Evolutionary conservation across 345 rosid genomes (phyloP).

Genomic region (Rhodomyrtus tomentosa): DNA sequence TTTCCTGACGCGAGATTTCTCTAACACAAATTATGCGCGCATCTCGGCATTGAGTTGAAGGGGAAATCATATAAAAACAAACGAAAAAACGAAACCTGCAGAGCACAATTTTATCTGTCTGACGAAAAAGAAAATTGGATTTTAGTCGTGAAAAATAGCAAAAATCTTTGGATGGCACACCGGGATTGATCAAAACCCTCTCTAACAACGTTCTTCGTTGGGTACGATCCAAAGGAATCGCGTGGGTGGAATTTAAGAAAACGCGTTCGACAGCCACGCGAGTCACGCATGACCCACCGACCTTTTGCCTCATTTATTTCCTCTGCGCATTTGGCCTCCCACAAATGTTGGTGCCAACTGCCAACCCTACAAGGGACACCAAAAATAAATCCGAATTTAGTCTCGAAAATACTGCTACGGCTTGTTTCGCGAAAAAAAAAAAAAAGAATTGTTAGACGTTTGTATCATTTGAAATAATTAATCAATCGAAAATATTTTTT

Average conservation of each 20-base stretch:
- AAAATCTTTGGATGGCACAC: neutral
- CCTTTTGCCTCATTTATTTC: neutral
- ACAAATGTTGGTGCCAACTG: neutral
- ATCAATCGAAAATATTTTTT: too few relatives aligned
- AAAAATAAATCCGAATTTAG: too few relatives aligned
- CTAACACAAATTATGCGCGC: accelerated
- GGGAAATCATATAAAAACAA: neutral
- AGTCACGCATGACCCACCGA: neutral
- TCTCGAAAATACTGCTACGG: too few relatives aligned
- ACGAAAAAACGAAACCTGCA: too few relatives aligned
- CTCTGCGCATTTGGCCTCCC: neutral
- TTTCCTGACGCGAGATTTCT: too few relatives aligned
- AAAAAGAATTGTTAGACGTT: too few relatives aligned
- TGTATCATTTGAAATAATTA: too few relatives aligned
- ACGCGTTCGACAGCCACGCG: neutral
- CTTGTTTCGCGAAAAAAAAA: too few relatives aligned
- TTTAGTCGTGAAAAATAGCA: too few relatives aligned
- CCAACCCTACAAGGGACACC: neutral
- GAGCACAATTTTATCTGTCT: too few relatives aligned
- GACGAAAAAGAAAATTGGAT: too few relatives aligned
- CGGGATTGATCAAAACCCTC: neutral
- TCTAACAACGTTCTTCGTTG: neutral
- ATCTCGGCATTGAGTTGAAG: neutral
- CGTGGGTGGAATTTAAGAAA: neutral
- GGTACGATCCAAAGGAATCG: neutral